These are phyloP conservation scores for Pseudonitzschia delicatissima DNA, from an alignment of 108 stramenopile species.

Conservation along the genomic window DNA sequence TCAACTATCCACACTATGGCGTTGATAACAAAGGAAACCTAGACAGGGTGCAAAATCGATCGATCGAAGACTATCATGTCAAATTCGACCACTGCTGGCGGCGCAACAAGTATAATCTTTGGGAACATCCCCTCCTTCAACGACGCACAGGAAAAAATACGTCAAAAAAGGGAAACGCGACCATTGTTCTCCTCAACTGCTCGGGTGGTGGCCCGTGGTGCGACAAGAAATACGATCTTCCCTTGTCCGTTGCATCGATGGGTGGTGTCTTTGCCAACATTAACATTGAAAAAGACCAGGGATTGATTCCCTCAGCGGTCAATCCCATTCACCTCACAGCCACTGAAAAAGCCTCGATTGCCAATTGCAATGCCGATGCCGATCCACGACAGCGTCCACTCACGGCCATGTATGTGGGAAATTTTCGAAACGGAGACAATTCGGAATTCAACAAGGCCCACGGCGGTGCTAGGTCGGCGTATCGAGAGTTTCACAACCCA, in stretches of 20 bases:
- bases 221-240: not conserved
- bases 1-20: constrained; percentile 39
- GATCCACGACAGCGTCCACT: not conserved
- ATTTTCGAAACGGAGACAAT: not conserved
- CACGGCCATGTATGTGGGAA: no score
- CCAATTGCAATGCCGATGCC: constrained; percentile 7
- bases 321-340: not conserved
- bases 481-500: no score
- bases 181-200: not conserved
- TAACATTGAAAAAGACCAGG: constrained; percentile 5
- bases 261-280: not conserved
- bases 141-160: no score
- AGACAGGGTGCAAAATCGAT: not conserved
- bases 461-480: no score
- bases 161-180: not conserved
- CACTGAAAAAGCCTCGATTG: constrained; percentile 16
- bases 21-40: no score
- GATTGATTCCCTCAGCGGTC: constrained; percentile 25
- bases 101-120: no score
- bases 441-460: no score
- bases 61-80: not conserved
- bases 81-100: not conserved
- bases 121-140: no score
- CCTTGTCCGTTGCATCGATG: constrained; percentile 10
- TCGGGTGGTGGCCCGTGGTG: not conserved